Percentiles rank a stretch among this genome's conserved stretches.
Conservation (phyloP, 2,329 filamentous ascomycete species). For the Aspergillus ibericus region DNA sequence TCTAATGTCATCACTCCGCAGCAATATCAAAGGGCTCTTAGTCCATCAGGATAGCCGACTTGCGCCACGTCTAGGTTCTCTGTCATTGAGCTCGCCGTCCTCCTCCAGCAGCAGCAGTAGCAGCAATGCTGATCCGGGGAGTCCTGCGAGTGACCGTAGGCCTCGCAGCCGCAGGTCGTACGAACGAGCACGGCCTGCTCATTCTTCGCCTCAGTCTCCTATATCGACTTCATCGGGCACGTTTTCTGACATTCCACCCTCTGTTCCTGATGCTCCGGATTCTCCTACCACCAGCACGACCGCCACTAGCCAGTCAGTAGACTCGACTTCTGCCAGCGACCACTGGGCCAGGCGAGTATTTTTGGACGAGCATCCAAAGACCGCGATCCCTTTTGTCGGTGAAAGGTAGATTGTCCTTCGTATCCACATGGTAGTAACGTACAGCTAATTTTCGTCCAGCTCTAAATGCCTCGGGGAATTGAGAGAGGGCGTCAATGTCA, state of each 20-base stretch:
- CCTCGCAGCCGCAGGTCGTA: constrained; percentile 36
- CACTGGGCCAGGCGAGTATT: constrained; percentile 49
- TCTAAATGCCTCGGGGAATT: constrained; percentile 37
- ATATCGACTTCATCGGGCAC: constrained; percentile 31
- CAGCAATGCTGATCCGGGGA: constrained; percentile 27
- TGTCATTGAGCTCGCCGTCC: constrained; percentile 28
- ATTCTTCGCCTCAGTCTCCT: constrained; percentile 28
- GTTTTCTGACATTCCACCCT: constrained; percentile 33
- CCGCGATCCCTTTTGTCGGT: constrained; percentile 28
- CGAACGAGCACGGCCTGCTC: constrained; percentile 33
- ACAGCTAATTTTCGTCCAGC: constrained; percentile 21
- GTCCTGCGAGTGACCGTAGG: constrained; percentile 29
- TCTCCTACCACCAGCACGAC: constrained; percentile 36
- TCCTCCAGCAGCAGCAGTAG: constrained; percentile 25
- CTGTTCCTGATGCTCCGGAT: constrained; percentile 32
- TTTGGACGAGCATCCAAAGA: constrained; percentile 27
- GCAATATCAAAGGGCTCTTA: constrained; percentile 28
- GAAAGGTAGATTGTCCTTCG: constrained; percentile 28
- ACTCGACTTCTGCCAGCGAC: constrained; percentile 27
- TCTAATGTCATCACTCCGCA: constrained; percentile 28
- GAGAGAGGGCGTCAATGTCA: constrained; percentile 23
- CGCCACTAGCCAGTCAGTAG: constrained; percentile 31
- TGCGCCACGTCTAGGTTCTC: constrained; percentile 24
- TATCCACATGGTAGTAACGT: neutral
- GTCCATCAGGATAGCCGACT: constrained; percentile 32